A percentile compares a stretch with the other conserved stretches of the same genome.
These are phyloP conservation scores for Micromonas commoda DNA, from an alignment of 139 green algal genomes.

Conservation along the genomic window DNA sequence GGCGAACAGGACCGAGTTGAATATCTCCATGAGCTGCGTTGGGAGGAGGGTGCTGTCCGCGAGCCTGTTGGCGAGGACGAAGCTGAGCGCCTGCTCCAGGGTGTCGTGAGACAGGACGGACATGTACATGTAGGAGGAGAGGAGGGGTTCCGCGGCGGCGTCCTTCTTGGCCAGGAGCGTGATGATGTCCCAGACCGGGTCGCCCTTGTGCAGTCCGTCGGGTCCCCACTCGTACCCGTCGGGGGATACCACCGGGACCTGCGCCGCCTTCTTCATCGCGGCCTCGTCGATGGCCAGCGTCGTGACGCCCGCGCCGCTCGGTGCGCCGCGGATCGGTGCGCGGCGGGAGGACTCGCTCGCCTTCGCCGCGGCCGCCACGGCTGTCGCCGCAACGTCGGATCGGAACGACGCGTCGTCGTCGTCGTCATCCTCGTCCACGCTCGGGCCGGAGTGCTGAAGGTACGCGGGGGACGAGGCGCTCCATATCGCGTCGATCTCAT, in stretches of 20 bases:
- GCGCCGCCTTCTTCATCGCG: not conserved
- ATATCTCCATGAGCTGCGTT: slow-evolving; percentile 34
- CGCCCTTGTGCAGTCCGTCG: not conserved
- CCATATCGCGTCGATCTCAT: slow-evolving; percentile 6
- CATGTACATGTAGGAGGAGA: slow-evolving; percentile 27
- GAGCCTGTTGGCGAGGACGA: slow-evolving; percentile 34
- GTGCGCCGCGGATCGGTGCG: not conserved
- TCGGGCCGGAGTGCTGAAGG: not conserved
- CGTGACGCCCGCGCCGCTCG: not conserved
- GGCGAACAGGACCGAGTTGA: slow-evolving; percentile 15
- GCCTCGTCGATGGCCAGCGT: not conserved
- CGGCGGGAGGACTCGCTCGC: not conserved
- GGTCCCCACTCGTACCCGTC: not conserved
- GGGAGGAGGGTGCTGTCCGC: slow-evolving; percentile 18
- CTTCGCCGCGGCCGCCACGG: not conserved
- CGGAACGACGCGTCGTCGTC: not conserved
- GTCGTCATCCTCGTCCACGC: slow-evolving; percentile 3
- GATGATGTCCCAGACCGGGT: slow-evolving; percentile 22
- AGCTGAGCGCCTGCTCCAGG: slow-evolving; percentile 26
- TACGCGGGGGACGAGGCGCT: slow-evolving; percentile 8
- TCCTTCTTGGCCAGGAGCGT: slow-evolving; percentile 3
- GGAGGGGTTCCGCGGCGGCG: slow-evolving; percentile 28
- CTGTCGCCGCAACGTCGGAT: not conserved
- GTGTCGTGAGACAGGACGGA: slow-evolving; percentile 28
- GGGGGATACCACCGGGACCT: not conserved